Base-by-base conservation (phyloP, 2,329 filamentous ascomycete genomes). In the Xylaria sp. region DNA sequence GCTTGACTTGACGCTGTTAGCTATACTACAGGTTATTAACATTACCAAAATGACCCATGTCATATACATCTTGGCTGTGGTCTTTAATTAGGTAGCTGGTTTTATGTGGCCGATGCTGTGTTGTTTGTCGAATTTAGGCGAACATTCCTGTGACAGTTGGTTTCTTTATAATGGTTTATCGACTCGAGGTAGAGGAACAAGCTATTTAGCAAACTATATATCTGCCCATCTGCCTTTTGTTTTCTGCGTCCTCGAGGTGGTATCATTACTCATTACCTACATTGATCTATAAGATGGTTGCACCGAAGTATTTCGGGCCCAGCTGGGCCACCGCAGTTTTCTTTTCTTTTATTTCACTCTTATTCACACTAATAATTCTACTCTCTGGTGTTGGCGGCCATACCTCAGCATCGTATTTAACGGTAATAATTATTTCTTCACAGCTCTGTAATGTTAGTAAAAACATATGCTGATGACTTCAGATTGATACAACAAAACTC, bases 381-480 rank as follows among this genome's bases (percentile, higher is more conserved):
- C 64, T 77, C 9, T 76, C 78, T n/a, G 77, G 78, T 15, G 66
- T 74, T 1, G 72, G 73, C 2, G 70, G 67, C 15, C 69, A 69
- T 45, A 68, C 72, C 12, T 63, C 76, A n/a, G 71, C 79, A 46
- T 76, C 77, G 50, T 81, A 78, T 68, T 62, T 82, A 39, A 80
- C 76, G 72, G 80, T 79, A 72, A 9, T 79, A 72, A 9, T 53
- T 13, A n/a, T 18, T 1, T 43, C 15, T 30, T 12, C 7, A 8
- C 5, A 34, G 15, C 15, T 10, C 10, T 60, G 30, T 46, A 50
- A 20, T 18, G 13, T 25, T 7, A 18, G 23, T 13, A 12, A 60
- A 30, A 41, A 50, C 52, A 57, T 50, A 34, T 23, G 30, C 62
- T 41, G 48, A 65, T 41, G 2, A 69, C 20, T 5, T 20, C 55